These are phyloP conservation scores for Boletus huronensis DNA, from an alignment of 768 basidiomycete genomes.

Conservation along the genomic window DNA sequence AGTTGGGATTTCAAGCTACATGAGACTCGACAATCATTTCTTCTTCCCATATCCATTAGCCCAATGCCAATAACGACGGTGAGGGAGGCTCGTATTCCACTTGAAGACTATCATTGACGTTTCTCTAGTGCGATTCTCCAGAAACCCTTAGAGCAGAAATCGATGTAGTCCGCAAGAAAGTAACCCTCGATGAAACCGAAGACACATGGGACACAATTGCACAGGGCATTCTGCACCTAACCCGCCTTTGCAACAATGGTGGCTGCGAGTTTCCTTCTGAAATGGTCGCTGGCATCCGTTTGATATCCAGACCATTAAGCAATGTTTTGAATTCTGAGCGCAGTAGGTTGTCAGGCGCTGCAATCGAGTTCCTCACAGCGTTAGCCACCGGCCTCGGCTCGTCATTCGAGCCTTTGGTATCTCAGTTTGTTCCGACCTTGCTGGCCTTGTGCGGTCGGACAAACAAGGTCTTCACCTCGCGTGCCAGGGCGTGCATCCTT, in stretches of 20 bases:
- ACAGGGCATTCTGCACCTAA: constrained; percentile 45
- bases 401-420: constrained; percentile 63
- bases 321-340: constrained; percentile 70
- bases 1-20: constrained; percentile 17
- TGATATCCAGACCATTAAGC: constrained; percentile 50
- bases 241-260: constrained; percentile 47
- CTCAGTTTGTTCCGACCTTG: constrained; percentile 65
- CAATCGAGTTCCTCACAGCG: constrained; percentile 57
- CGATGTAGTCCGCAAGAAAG: constrained; percentile 39
- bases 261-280: constrained; percentile 50
- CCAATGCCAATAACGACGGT: constrained; percentile 33
- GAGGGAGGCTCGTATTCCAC: not conserved
- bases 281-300: constrained; percentile 48
- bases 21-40: constrained; percentile 10
- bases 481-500: constrained; percentile 58
- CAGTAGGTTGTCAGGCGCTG: constrained; percentile 62
- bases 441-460: constrained; percentile 66
- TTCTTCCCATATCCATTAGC: not conserved
- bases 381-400: constrained; percentile 54
- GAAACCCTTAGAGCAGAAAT: constrained; percentile 37
- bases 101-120: not conserved
- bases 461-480: constrained; percentile 73
- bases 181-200: constrained; percentile 61
- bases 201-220: constrained; percentile 76
- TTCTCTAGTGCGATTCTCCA: constrained; percentile 31